These are phyloP conservation scores for Aspergillus calidoustus DNA, from an alignment of 2,329 filamentous ascomycete species.

Conservation along the genomic window DNA sequence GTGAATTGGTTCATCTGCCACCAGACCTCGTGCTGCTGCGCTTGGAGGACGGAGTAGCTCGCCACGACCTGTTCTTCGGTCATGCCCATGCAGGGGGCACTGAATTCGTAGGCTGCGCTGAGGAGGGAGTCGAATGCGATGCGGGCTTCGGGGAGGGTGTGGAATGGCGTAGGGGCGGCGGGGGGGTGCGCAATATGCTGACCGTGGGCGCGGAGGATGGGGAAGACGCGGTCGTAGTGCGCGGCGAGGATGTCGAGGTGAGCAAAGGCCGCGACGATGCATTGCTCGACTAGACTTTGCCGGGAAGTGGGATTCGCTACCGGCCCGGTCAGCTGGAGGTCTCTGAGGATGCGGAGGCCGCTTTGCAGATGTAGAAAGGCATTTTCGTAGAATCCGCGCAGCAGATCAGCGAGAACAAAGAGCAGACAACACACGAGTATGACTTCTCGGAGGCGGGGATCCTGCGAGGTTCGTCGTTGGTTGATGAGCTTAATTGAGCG, in stretches of 20 bases:
- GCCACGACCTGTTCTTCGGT: too few species aligned
- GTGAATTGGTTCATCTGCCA: too few species aligned
- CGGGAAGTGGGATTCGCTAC: background rate
- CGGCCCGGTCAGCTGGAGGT: background rate
- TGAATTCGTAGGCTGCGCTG: background rate
- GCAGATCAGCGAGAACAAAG: background rate
- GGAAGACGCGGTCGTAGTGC: background rate
- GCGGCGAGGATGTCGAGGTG: background rate
- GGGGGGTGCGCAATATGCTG: background rate
- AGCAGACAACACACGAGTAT: slow-evolving; percentile 8
- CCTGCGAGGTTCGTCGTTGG: slow-evolving; percentile 2
- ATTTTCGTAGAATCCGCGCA: background rate
- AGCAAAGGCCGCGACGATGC: slow-evolving; percentile 4
- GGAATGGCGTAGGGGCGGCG: background rate
- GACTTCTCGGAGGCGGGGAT: background rate
- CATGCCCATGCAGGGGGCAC: background rate
- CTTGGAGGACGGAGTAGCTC: too few species aligned
- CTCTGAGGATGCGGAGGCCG: background rate
- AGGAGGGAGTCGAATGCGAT: background rate
- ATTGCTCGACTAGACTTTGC: background rate
- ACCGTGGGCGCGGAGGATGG: too few species aligned
- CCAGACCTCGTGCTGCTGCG: too few species aligned
- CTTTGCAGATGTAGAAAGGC: background rate
- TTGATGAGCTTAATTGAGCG: background rate
- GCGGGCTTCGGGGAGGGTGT: background rate